Evolutionary conservation across 345 rosid genomes (phyloP).

Genomic region (Nephelium lappaceum): DNA sequence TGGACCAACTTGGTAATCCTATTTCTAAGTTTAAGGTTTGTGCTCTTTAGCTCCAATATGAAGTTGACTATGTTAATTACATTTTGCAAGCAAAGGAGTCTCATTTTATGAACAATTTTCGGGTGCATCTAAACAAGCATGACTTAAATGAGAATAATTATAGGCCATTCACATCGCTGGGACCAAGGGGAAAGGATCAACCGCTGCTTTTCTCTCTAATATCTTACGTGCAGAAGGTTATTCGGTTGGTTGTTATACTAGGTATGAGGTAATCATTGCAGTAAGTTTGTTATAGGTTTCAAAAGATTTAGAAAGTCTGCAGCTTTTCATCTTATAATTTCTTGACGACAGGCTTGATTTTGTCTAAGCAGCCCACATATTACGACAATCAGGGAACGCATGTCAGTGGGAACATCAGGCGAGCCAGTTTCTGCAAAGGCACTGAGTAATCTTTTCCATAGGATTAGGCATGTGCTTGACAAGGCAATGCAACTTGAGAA

Average conservation of each 20-base stretch:
- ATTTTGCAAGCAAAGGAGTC: not conserved
- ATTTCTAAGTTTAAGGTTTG: constrained; percentile 71
- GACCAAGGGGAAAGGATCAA: constrained; percentile 95
- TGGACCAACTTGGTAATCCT: constrained; percentile 79
- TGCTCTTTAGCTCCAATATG: not conserved
- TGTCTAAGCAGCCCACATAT: constrained; percentile 73
- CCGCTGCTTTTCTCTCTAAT: constrained; percentile 80
- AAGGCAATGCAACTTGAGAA: constrained; percentile 59
- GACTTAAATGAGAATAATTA: constrained; percentile 1
- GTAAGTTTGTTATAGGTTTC: not conserved
- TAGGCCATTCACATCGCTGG: constrained; percentile 91
- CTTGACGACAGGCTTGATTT: constrained; percentile 17
- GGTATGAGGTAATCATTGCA: constrained; percentile 37
- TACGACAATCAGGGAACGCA: constrained; percentile 76
- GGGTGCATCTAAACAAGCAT: not conserved
- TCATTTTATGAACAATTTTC: not conserved
- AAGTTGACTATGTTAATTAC: not conserved
- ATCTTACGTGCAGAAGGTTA: constrained; percentile 75
- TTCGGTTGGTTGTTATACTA: constrained; percentile 82
- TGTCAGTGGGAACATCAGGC: constrained; percentile 60
- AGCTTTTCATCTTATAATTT: constrained; percentile 1
- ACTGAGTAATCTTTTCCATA: constrained; percentile 58
- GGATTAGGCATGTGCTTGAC: constrained; percentile 54
- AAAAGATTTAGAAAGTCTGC: not conserved
- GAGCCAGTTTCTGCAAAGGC: constrained; percentile 58